phyloP scores from a whole-genome alignment of 2,329 filamentous ascomycete species.

The Trichoderma endophyticum region DNA sequence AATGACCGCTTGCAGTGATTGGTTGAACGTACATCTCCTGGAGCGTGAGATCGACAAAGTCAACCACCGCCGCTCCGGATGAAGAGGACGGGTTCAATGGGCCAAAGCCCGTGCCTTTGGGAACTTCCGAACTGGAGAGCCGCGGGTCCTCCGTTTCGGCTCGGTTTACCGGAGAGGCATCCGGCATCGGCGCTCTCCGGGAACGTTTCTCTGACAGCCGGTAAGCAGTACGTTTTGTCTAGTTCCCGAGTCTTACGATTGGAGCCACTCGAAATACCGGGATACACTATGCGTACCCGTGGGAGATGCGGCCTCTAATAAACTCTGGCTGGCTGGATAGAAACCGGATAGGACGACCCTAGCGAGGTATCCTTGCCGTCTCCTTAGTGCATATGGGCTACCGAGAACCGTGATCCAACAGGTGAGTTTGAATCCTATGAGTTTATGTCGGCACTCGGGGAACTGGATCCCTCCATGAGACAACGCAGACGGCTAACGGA shows the following conservation, averaged over 20 bases:
- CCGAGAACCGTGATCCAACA: not conserved
- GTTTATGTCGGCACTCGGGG: not conserved
- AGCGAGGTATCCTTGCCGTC: not conserved
- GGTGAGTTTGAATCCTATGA: not conserved
- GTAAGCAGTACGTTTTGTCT: not conserved
- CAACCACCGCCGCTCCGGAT: not conserved
- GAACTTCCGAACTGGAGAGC: not conserved
- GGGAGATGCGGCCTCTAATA: not conserved
- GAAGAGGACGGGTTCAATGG: not conserved
- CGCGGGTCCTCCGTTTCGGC: not conserved
- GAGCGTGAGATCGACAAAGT: not conserved
- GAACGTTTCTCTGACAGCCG: not conserved
- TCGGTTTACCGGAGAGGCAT: not conserved
- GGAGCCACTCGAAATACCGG: not conserved
- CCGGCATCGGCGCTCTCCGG: slow-evolving; percentile 1
- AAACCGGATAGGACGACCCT: not conserved
- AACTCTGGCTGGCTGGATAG: not conserved
- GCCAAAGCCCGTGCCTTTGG: not conserved
- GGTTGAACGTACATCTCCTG: not conserved
- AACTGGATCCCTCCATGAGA: not conserved
- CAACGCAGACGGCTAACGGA: not conserved
- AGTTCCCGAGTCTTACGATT: not conserved
- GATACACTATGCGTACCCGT: not conserved
- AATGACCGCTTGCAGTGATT: not conserved
- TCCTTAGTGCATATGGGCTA: not conserved